A percentile compares a stretch with the other conserved stretches of the same genome.
These are phyloP conservation scores for Geotrichum cucujoidarum DNA, from an alignment of 1,139 yeast genomes.

Conservation along the genomic window DNA sequence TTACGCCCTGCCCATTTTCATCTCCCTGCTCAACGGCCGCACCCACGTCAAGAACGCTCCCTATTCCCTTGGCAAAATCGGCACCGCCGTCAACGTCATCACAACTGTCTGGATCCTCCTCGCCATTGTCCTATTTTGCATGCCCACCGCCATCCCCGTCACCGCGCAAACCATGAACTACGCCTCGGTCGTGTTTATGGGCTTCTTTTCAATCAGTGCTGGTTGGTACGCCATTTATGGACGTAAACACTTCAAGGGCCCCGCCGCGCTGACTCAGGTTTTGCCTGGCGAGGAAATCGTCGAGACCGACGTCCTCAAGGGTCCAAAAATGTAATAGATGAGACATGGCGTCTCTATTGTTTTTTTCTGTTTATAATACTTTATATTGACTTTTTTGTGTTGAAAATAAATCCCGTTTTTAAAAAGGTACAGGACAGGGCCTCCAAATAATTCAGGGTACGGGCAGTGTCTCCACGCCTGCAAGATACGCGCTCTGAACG, in stretches of 20 bases:
- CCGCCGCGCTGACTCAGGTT: slow-evolving; percentile 6
- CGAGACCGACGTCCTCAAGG: background rate
- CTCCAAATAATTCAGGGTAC: too few relatives aligned
- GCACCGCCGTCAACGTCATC: slow-evolving; percentile 16
- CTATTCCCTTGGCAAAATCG: slow-evolving; percentile 16
- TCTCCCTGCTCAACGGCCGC: slow-evolving; percentile 57
- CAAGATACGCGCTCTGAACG: too few relatives aligned
- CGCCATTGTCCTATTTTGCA: slow-evolving; percentile 20
- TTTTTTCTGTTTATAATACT: background rate
- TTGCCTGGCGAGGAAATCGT: slow-evolving; percentile 2
- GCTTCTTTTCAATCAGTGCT: slow-evolving; percentile 17
- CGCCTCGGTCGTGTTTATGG: slow-evolving; percentile 20
- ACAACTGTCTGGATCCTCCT: slow-evolving; percentile 18
- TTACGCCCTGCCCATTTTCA: slow-evolving; percentile 67
- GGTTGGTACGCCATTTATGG: slow-evolving; percentile 19
- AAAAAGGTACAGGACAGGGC: too few relatives aligned
- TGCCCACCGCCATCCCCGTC: slow-evolving; percentile 21
- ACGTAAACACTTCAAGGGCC: slow-evolving; percentile 19
- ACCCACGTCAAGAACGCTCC: slow-evolving; percentile 15
- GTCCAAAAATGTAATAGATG: background rate
- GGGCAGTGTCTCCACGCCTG: too few relatives aligned
- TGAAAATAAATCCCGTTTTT: too few relatives aligned
- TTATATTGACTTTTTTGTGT: too few relatives aligned
- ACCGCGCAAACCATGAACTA: slow-evolving; percentile 18
- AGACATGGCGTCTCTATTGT: background rate